Conservation (phyloP, 2,329 filamentous ascomycete species). For the Botrytis aclada region DNA sequence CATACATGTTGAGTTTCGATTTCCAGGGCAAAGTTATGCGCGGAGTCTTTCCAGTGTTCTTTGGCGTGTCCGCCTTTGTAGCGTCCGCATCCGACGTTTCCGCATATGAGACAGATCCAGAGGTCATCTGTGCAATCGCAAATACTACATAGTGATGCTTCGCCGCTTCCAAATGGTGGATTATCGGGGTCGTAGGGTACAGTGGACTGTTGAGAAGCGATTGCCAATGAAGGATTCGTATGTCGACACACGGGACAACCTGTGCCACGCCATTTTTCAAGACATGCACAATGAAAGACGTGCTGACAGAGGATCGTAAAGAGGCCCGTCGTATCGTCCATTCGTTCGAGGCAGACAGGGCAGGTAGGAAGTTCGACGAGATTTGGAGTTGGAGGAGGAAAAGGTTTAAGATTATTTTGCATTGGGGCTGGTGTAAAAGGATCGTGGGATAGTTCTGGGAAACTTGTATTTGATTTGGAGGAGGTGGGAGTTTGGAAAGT, state of each 20-base stretch:
- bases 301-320: constrained; percentile 97
- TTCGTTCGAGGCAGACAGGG: constrained; percentile 91
- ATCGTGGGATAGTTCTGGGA: constrained; percentile 61
- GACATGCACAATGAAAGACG: constrained; percentile 93
- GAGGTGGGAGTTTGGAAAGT: constrained; percentile 60
- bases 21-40: constrained; percentile 90
- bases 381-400: constrained; percentile 70
- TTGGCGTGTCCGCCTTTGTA: constrained; percentile 95
- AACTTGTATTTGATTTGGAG: constrained; percentile 38
- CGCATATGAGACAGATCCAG: constrained; percentile 95
- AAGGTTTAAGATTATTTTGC: constrained; percentile 48
- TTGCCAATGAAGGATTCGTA: constrained; percentile 58
- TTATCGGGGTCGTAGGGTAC: constrained; percentile 46
- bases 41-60: constrained; percentile 85
- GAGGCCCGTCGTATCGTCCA: constrained; percentile 95
- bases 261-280: constrained; percentile 92
- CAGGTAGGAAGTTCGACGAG: constrained; percentile 92
- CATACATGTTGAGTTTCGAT: constrained; percentile 92
- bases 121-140: constrained; percentile 80
- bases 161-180: constrained; percentile 57
- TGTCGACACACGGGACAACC: constrained; percentile 95
- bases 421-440: constrained; percentile 58
- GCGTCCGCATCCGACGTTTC: constrained; percentile 86
- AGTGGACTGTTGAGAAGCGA: constrained; percentile 32
- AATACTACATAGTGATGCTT: constrained; percentile 72